phyloP scores from a whole-genome alignment of 2,329 filamentous ascomycete species.

The Hymenoscyphus repandus region DNA sequence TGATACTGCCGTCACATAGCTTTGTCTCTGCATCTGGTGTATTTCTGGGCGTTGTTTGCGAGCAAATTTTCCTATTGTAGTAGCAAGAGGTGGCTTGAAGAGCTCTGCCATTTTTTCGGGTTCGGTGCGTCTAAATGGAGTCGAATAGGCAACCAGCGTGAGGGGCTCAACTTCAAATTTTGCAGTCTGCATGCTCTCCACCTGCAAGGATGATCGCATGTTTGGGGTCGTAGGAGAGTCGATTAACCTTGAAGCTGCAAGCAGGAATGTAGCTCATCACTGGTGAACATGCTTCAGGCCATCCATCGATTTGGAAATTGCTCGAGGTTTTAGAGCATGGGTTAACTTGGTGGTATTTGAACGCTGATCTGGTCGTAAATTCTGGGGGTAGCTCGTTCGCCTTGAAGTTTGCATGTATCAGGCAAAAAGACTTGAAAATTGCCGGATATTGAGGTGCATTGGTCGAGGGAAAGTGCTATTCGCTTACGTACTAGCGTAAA shows the following conservation, averaged over 20 bases:
- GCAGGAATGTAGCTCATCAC: neutral
- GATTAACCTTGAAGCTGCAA: too few relatives aligned
- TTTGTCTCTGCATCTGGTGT: too few relatives aligned
- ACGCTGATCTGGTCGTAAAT: neutral
- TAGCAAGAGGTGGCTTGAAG: too few relatives aligned
- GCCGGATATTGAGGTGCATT: slow-evolving; percentile 5
- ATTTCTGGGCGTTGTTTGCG: neutral
- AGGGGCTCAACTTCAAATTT: neutral
- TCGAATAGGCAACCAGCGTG: too few relatives aligned
- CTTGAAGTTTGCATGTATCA: slow-evolving; percentile 2
- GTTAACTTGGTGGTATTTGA: neutral
- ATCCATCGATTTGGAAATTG: too few relatives aligned
- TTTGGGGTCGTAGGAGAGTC: too few relatives aligned
- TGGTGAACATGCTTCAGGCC: neutral
- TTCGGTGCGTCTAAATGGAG: too few relatives aligned
- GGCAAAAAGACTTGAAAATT: slow-evolving; percentile 11
- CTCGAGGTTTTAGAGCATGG: too few relatives aligned
- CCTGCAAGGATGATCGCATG: too few relatives aligned
- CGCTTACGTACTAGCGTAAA: slow-evolving; percentile 2
- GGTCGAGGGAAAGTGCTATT: neutral
- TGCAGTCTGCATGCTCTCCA: neutral
- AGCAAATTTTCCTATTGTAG: neutral
- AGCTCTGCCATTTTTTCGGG: neutral
- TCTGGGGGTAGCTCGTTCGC: neutral
- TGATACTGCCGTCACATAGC: neutral